phyloP scores from a whole-genome alignment of 345 rosid species.

The Melaleuca alternifolia region DNA sequence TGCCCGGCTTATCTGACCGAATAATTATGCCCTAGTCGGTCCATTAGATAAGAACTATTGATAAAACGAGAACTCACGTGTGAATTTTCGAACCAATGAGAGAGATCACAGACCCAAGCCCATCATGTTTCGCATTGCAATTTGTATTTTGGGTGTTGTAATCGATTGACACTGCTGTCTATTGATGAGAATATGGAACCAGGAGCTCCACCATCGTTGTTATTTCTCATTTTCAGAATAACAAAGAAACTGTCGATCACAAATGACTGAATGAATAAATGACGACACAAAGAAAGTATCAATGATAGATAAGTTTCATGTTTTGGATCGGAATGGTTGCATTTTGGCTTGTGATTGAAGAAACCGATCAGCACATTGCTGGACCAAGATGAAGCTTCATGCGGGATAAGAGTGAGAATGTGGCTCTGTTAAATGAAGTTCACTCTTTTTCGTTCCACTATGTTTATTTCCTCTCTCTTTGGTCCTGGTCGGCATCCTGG shows the following conservation, averaged over 20 bases:
- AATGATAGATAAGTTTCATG: background rate
- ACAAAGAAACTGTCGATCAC: background rate
- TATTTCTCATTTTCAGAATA: background rate
- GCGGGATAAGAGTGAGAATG: background rate
- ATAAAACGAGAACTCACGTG: background rate
- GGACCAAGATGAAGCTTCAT: background rate
- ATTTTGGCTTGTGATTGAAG: background rate
- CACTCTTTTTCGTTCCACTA: background rate
- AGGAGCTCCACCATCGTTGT: background rate
- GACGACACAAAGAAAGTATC: background rate
- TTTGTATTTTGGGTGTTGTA: background rate
- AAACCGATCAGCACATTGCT: background rate
- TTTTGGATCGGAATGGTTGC: background rate
- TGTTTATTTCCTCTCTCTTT: background rate
- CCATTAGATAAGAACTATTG: background rate
- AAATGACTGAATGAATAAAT: background rate
- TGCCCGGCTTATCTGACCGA: background rate
- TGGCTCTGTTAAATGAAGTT: background rate
- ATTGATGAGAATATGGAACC: background rate
- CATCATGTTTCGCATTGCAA: background rate
- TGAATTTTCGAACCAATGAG: background rate
- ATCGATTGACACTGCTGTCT: background rate
- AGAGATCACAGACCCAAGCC: background rate
- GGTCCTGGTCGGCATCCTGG: background rate
- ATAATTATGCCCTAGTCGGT: background rate